Conservation (phyloP, 129 eudicot species). For the Silybum marianum region DNA sequence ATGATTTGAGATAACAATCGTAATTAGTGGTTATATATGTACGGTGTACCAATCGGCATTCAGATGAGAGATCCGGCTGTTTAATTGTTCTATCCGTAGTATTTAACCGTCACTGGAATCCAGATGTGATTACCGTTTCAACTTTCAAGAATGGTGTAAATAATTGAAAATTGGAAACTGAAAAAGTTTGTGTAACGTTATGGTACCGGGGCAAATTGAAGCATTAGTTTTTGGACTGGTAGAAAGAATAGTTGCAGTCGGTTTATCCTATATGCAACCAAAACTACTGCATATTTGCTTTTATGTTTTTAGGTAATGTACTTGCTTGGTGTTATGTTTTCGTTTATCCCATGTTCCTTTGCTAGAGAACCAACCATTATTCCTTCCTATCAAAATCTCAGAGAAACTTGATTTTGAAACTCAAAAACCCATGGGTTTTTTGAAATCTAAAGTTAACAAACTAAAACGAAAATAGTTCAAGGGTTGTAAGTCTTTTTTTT, state of each 20-base stretch:
- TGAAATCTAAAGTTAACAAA: too few species aligned
- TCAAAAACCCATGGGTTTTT: too few species aligned
- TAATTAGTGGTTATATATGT: conserved; percentile 4
- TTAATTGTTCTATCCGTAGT: neutral
- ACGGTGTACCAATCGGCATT: neutral
- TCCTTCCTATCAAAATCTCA: too few species aligned
- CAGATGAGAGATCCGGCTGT: conserved; percentile 3
- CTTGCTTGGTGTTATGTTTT: neutral
- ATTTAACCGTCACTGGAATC: neutral
- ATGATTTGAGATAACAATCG: neutral
- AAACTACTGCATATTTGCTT: neutral
- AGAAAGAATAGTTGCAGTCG: neutral
- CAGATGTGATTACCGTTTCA: neutral
- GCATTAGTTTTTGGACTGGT: neutral
- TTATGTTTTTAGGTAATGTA: neutral
- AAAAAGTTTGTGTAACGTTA: neutral
- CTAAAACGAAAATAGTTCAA: too few species aligned
- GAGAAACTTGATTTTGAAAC: too few species aligned
- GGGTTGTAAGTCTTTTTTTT: too few species aligned
- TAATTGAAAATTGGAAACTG: too few species aligned
- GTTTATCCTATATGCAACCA: neutral
- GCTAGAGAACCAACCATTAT: too few species aligned
- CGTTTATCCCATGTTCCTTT: neutral
- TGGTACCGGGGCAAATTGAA: too few species aligned
- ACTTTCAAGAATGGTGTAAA: too few species aligned